Evolutionary conservation across 139 green algal species (phyloP).

Genomic region (Micractinium conductrix): DNA sequence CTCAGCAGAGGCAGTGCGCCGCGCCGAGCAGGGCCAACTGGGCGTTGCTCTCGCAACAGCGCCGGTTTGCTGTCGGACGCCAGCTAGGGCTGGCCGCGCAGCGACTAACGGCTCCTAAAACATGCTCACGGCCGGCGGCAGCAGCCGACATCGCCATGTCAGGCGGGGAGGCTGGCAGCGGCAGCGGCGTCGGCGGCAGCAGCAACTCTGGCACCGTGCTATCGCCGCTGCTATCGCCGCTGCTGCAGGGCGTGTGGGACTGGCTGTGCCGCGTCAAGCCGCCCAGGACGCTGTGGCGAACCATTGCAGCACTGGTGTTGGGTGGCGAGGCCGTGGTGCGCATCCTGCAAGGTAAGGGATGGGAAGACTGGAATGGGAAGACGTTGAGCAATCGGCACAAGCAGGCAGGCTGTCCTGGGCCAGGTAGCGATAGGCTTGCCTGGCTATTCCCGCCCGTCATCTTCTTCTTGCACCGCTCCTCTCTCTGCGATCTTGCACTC

Average conservation of each 20-base stretch:
- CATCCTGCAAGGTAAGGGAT: slow-evolving; percentile 73
- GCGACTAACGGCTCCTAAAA: not conserved
- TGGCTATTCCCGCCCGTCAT: not conserved
- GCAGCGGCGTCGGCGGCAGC: not conserved
- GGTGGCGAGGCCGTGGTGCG: slow-evolving; percentile 81
- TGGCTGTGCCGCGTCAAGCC: slow-evolving; percentile 49
- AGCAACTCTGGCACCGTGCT: not conserved
- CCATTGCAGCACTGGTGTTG: slow-evolving; percentile 79
- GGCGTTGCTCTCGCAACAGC: too few relatives aligned
- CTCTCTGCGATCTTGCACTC: slow-evolving; percentile 5
- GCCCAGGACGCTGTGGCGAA: slow-evolving; percentile 84
- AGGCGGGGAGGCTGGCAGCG: not conserved
- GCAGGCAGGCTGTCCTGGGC: too few relatives aligned
- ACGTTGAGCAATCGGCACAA: too few relatives aligned
- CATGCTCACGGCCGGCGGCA: not conserved
- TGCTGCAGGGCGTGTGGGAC: not conserved
- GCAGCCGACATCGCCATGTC: not conserved
- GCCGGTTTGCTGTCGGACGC: not conserved
- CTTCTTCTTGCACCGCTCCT: not conserved
- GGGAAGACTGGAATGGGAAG: too few relatives aligned
- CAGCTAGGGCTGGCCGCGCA: too few relatives aligned
- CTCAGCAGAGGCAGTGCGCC: too few relatives aligned
- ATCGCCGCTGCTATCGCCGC: not conserved
- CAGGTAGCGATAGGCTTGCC: too few relatives aligned
- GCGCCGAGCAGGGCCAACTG: too few relatives aligned